Evolutionary conservation across 1,284 basidiomycete species (phyloP).

Genomic region (Paramarasmius palmivorus): DNA sequence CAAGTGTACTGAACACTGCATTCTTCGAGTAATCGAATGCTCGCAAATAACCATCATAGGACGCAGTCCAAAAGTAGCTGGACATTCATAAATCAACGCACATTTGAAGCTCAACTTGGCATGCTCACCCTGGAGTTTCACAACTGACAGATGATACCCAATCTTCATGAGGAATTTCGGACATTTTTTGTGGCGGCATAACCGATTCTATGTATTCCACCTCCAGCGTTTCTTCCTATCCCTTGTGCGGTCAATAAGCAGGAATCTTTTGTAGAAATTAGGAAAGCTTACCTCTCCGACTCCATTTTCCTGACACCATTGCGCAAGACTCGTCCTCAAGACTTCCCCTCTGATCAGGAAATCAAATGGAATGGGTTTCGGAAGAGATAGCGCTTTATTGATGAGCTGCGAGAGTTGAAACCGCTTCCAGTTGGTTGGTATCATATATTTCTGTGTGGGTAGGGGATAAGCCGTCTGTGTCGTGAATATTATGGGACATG

Average conservation of each 20-base stretch:
- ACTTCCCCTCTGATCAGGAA: conserved; percentile 88
- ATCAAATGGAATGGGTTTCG: conserved; percentile 87
- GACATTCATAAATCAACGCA: not conserved
- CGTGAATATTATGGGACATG: conserved; percentile 74
- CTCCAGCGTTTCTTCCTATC: conserved; percentile 84
- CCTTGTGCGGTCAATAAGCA: conserved; percentile 16
- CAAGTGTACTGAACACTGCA: conserved; percentile 45
- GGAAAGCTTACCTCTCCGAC: conserved; percentile 59
- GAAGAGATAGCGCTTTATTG: conserved; percentile 86
- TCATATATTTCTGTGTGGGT: conserved; percentile 91
- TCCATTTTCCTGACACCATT: conserved; percentile 77
- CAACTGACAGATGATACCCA: conserved; percentile 90
- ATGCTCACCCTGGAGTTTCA: conserved; percentile 62
- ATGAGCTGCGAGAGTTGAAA: conserved; percentile 98
- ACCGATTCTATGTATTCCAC: conserved; percentile 95
- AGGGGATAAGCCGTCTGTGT: conserved; percentile 83
- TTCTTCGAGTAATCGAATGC: conserved; percentile 73
- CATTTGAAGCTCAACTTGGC: not conserved
- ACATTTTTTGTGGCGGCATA: conserved; percentile 84
- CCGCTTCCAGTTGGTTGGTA: conserved; percentile 88
- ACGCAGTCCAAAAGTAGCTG: conserved; percentile 74
- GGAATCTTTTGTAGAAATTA: not conserved
- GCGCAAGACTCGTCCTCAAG: conserved; percentile 70
- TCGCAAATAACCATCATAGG: conserved; percentile 79
- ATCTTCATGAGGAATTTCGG: conserved; percentile 86